These are phyloP conservation scores for Acanthamoeba lenticulata DNA, from an alignment of 208 protist genomes.

Conservation along the genomic window DNA sequence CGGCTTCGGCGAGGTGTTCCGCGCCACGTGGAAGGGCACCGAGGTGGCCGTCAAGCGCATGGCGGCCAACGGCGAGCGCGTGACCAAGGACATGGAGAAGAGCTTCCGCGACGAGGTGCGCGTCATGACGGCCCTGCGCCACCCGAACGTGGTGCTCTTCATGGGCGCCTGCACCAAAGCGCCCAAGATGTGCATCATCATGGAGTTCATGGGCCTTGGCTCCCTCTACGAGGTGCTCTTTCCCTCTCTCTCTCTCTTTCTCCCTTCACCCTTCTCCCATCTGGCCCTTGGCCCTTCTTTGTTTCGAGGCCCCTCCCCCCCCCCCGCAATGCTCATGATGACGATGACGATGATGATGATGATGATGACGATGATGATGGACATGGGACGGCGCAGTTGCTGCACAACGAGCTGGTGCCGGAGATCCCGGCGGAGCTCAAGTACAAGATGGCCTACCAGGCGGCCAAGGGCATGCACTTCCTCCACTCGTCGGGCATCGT, in stretches of 20 bases:
- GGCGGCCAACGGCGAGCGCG: neutral
- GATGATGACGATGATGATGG: too few species aligned
- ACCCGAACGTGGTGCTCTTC: conserved; percentile 80
- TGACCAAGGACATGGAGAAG: neutral
- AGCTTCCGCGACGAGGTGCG: conserved; percentile 35
- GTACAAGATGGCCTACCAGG: neutral
- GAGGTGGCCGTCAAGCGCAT: neutral
- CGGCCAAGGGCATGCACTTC: neutral
- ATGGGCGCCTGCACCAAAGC: conserved; percentile 71
- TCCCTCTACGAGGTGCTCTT: neutral
- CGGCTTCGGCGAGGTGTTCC: neutral
- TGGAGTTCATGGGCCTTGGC: neutral
- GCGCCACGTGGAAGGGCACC: neutral
- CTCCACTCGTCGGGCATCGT: neutral
- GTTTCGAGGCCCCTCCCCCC: too few species aligned
- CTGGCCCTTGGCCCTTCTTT: too few species aligned
- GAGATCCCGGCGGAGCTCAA: neutral
- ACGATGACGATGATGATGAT: neutral
- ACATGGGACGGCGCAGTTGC: neutral
- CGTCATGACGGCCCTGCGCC: conserved; percentile 72
- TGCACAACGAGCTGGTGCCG: neutral
- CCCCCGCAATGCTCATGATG: too few species aligned
- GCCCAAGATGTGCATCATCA: conserved; percentile 13
- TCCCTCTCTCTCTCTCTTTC: too few species aligned
- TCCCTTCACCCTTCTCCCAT: too few species aligned